Evolutionary conservation across 140 eudicot genomes (phyloP), one percentile per base, ranked within the genome.

Genomic region (Oenanthe javanica): DNA sequence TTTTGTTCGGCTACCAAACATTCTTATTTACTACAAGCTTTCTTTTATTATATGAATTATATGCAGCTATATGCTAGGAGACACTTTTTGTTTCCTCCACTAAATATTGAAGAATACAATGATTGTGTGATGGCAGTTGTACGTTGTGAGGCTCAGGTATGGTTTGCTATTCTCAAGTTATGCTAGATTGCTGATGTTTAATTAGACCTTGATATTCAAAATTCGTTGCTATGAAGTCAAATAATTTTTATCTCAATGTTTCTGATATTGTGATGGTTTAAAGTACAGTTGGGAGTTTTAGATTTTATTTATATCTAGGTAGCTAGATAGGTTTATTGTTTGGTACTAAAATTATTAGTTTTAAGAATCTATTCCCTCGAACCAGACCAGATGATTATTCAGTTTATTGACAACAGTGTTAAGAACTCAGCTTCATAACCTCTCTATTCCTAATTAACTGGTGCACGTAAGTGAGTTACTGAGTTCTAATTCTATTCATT

Each of bases 51-150:
- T 81, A 13, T 77, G 55, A 73, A 76, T 66, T 9, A 48, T 67
- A 45, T 84, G 81, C 93, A 93, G 99, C 86, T 95, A 48, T 95
- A 93, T 66, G 98, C 99, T 49, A 90, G 99, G 49, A 89, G 99
- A 54, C 97, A 93, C 86, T 96, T 96, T 82, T 79, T 96, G 82
- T 91, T 86, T 86, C 99, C 99, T 64, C 97, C 98, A 2, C 79
- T 96, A 82, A 93, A 80, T 63, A 91, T 96, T 57, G 97, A 96
- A 81, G 98, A 96, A 57, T 93, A 88, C 84, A 96, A 93, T 80
- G 96, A 91, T 66, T 96, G 93, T 55, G 99, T 96, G 86, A 96
- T 91, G 98, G 92, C 97, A 36, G 93, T 96, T 9, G 99, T 96
- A 18, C 93, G 99, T 31, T 89, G 97, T 71, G 99, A 96, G 79